Base-by-base conservation (phyloP, 23 red algal species). In the Rhodosorus marinus region DNA sequence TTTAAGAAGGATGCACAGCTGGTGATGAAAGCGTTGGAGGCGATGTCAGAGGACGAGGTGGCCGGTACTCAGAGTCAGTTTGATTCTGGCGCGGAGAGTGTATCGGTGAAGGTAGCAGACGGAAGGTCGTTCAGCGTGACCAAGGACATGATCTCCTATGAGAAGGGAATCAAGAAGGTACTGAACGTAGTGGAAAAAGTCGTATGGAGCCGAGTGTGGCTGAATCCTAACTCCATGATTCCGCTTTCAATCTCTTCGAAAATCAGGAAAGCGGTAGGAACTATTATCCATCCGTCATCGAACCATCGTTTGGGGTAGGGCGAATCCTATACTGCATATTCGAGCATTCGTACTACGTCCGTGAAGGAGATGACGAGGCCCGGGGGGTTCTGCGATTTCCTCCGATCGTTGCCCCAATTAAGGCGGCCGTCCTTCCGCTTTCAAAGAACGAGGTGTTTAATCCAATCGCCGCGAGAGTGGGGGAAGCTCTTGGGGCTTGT, bases 301-400 rank as follows among this genome's bases (percentile, higher is more conserved):
- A 98, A 72, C 90, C 90, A n/a, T 83, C 75, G 8, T 98, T 98
- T 52, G 90, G 90, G 3, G 68, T 98, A 32, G 90, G 90, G 40
- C 76, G 90, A 25, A 27, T 98, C 15, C 49, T 98, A 40, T 85
- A 78, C 45, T 98, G 90, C 42, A 57, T 98, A 31, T 82, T 63
- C 67, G 90, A 98, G 69, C 90, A 98, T 59, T 62, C 56, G 21
- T 98, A 75, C 60, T 98, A 86, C 58, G 70, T 81, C 48, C 90
- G 90, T 57, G 55, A 60, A 45, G 78, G 61, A 0, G 79, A 64
- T 35, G 72, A 75, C 26, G 90, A 76, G 5, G 79, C 36, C 26
- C 74, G 76, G 11, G 65, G 73, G 2, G 90, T 98, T 45, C 45
- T 98, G 59, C 60, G 49, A 7, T 57, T 98, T 23, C 71, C 36